phyloP scores from a whole-genome alignment of 805 yeast species.

The Ogataea trehalophila region DNA sequence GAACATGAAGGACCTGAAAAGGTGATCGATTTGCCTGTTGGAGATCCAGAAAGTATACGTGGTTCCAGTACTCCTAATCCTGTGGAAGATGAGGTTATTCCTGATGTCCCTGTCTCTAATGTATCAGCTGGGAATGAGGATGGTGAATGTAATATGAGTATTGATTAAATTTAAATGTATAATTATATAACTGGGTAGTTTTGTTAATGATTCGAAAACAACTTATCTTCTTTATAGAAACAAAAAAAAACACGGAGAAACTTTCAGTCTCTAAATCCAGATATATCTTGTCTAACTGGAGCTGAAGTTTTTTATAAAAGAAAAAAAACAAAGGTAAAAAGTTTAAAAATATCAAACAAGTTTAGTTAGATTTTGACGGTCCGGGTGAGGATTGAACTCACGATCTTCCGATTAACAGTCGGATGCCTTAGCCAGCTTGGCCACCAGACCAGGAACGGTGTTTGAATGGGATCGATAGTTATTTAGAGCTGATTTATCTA shows the following conservation, averaged over 20 bases:
- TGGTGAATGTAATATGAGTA: constrained; percentile 8
- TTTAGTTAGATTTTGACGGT: constrained; percentile 4
- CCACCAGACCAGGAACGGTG: constrained; percentile 7
- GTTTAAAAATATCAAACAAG: not conserved
- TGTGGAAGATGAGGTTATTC: no score
- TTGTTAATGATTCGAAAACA: no score
- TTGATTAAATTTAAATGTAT: constrained; percentile 3
- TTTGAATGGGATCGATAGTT: no score
- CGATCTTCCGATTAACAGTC: constrained; percentile 25
- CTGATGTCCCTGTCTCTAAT: not conserved
- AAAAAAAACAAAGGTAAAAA: no score
- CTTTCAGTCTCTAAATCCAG: no score
- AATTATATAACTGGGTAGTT: not conserved
- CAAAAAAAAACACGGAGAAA: no score
- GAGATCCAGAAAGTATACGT: not conserved
- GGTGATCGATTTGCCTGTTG: not conserved
- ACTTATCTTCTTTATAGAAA: no score
- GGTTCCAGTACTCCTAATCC: no score
- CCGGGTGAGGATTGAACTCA: constrained; percentile 25
- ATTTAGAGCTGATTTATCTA: no score
- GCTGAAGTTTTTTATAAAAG: no score
- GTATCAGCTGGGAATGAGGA: not conserved
- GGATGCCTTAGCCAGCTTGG: constrained; percentile 26
- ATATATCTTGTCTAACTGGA: no score
- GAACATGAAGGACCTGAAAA: not conserved